Evolutionary conservation across 2,329 filamentous ascomycete genomes (phyloP), one percentile per base, ranked within the genome.

Genomic region (Nemania sp.): DNA sequence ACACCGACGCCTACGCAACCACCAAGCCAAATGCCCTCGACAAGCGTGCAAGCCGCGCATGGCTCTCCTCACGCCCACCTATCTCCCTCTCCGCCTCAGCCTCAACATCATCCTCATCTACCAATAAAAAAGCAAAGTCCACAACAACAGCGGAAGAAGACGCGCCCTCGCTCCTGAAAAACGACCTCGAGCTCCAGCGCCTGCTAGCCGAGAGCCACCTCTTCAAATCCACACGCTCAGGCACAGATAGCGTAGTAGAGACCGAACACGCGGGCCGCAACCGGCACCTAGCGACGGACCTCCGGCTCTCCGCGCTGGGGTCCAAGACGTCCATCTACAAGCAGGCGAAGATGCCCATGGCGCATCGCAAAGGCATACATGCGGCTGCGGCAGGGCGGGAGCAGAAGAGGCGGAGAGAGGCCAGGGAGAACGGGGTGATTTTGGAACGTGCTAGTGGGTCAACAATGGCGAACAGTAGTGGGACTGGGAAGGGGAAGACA

Each of bases 121-220:
- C 54, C 30, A 56, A 24, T 22, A 66, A 61, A 52, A 70, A 57
- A 14, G 31, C 6, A 17, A 56, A 64, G 50, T n/a, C n/a, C n/a
- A n/a, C n/a, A n/a, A 64, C 64, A 30, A 72, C 69, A 60, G 73
- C 79, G 54, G 83, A 88, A 66, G 83, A 88, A 67, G 82, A 87
- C 66, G 80, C 80, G 46, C 79, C 79, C 59, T 81, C 81, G 9
- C 88, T 96, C 57, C 80, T 97, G 15, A 91, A 92, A 70, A 92
- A 97, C 71, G 94, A 97, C 71, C 84, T 96, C 49, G 92, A 90
- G 33, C 84, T 99, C 12, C 93, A 97, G 71, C 87, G 91, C 41
- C 84, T 99, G 34, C 84, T 99, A 53, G 82, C 87, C 63, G 94
- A 99, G 78, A 75, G 80, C 3, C 78, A 80, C 39, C 77, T 71